Evolutionary conservation across 139 green algal genomes (phyloP).

Genomic region (Auxenochlorella pyrenoidosa): DNA sequence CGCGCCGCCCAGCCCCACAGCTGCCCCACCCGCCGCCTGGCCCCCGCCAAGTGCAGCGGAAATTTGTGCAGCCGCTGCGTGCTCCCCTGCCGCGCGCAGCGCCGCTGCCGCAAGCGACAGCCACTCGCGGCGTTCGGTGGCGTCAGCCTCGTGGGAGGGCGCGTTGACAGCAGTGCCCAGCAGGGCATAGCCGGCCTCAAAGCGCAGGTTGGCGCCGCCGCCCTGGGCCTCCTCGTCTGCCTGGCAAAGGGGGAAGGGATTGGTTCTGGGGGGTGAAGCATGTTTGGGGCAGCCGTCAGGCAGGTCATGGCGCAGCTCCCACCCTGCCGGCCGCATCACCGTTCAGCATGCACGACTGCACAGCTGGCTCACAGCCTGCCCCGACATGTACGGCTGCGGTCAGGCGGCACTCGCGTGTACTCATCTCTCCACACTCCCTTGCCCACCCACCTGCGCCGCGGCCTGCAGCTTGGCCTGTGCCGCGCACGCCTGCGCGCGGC

Average conservation of each 20-base stretch:
- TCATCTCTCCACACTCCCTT: background rate
- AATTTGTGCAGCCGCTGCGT: background rate
- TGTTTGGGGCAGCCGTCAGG: background rate
- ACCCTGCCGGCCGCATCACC: no score
- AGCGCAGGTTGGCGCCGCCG: background rate
- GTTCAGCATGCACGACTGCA: no score
- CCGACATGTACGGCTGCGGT: no score
- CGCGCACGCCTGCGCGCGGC: background rate
- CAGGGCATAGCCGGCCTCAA: conserved; percentile 27
- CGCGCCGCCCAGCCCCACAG: background rate
- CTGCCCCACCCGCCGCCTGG: background rate
- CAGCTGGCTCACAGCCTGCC: no score
- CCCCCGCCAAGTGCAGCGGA: background rate
- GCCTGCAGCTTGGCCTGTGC: conserved; percentile 19
- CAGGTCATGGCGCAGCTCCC: background rate
- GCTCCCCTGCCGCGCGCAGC: conserved; percentile 12
- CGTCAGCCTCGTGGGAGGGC: background rate
- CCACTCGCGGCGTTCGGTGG: conserved; percentile 23
- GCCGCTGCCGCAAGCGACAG: conserved; percentile 18
- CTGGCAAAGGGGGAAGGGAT: background rate
- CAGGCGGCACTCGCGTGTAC: no score
- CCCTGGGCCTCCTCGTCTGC: conserved; percentile 1
- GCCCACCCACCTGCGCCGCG: background rate
- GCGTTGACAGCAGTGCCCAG: conserved; percentile 20
- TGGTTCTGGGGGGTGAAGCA: background rate